phyloP scores from a whole-genome alignment of 306 rosid species.

The Malus sieversii region DNA sequence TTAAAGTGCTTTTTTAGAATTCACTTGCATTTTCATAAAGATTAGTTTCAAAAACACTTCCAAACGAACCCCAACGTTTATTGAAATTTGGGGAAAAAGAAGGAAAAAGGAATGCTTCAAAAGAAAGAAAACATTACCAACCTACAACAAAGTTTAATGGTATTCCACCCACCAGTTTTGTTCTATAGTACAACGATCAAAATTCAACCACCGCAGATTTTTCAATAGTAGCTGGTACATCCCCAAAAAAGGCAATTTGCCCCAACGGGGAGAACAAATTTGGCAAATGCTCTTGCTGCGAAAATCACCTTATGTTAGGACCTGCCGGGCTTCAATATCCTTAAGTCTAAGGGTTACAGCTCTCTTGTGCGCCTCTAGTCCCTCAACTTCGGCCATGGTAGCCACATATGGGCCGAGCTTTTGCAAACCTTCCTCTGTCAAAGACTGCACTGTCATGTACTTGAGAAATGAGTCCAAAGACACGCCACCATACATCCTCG shows the following conservation, averaged over 20 bases:
- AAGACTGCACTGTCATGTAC: slow-evolving; percentile 91
- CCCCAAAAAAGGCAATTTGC: neutral
- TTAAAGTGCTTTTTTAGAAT: accelerated
- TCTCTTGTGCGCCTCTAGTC: slow-evolving; percentile 88
- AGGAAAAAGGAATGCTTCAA: neutral
- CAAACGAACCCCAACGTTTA: neutral
- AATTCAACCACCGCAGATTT: neutral
- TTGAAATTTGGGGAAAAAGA: neutral
- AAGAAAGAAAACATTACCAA: neutral
- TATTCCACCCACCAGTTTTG: neutral
- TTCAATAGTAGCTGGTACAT: neutral
- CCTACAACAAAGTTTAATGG: neutral
- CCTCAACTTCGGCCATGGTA: slow-evolving; percentile 93
- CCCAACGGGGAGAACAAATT: neutral
- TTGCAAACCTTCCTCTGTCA: slow-evolving; percentile 84
- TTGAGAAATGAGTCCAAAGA: slow-evolving; percentile 85
- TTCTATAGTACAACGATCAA: neutral
- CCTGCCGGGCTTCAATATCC: slow-evolving; percentile 74
- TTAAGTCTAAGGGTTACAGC: slow-evolving; percentile 88
- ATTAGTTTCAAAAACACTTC: too few species aligned
- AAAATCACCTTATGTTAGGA: slow-evolving; percentile 37
- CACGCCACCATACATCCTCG: slow-evolving; percentile 95
- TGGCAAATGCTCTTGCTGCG: neutral
- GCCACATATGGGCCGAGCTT: slow-evolving; percentile 84
- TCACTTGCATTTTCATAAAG: too few species aligned